Evolutionary conservation across 495 filamentous ascomycete species (phyloP).

Genomic region (Cladorrhinum samala): DNA sequence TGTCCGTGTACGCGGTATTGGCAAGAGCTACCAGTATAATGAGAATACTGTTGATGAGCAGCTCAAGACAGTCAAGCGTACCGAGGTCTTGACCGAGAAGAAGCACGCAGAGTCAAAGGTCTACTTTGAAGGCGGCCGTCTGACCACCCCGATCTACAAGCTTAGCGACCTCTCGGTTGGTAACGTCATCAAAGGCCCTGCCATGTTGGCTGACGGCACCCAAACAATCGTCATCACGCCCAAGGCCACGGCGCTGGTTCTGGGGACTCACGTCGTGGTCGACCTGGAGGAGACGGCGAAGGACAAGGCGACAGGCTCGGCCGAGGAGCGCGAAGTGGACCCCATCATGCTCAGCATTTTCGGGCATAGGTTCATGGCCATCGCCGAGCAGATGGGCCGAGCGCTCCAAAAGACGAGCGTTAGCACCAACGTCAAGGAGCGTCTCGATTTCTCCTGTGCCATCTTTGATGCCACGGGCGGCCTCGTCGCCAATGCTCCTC

Average conservation of each 20-base stretch:
- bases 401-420: conserved; percentile 96
- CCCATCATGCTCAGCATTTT: conserved; percentile 96
- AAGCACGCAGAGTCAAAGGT: conserved; percentile 51
- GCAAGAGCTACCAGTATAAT: conserved; percentile 71
- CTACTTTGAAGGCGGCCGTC: conserved; percentile 68
- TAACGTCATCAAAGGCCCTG: conserved; percentile 75
- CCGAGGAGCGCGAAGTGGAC: conserved; percentile 54
- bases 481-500: conserved; percentile 89
- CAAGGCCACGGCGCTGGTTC: conserved; percentile 64
- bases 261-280: conserved; percentile 66
- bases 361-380: conserved; percentile 96
- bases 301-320: conserved; percentile 31
- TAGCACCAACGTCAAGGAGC: conserved; percentile 96
- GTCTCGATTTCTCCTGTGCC: conserved; percentile 93
- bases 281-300: conserved; percentile 58
- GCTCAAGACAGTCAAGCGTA: conserved; percentile 56
- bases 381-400: conserved; percentile 96
- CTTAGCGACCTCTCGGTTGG: conserved; percentile 71
- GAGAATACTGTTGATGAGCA: conserved; percentile 78
- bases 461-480: conserved; percentile 89
- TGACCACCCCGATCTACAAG: conserved; percentile 80
- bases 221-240: conserved; percentile 94
- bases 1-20: conserved; percentile 82
- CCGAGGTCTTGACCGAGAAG: conserved; percentile 45
- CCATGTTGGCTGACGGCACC: conserved; percentile 88